These are phyloP conservation scores for Colletotrichum limetticola DNA, from an alignment of 2,329 filamentous ascomycete genomes.

Conservation along the genomic window DNA sequence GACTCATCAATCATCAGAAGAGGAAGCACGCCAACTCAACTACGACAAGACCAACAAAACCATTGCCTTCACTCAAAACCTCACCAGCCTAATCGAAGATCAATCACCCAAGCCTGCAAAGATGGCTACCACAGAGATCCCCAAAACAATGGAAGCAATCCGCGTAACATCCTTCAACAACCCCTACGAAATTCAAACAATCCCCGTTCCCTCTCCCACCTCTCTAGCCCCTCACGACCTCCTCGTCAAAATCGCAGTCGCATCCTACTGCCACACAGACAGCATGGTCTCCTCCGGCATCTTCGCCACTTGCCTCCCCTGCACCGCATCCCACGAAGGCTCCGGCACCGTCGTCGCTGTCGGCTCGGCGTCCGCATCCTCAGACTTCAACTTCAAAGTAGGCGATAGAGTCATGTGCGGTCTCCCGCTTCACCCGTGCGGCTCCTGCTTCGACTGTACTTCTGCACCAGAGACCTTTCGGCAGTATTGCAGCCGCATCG, in stretches of 20 bases:
- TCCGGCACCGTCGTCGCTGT: conserved; percentile 63
- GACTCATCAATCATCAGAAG: background rate
- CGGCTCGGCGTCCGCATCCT: conserved; percentile 49
- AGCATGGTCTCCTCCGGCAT: conserved; percentile 62
- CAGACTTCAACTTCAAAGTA: conserved; percentile 47
- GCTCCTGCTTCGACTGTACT: conserved; percentile 61
- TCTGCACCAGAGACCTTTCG: conserved; percentile 54
- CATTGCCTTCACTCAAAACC: no score
- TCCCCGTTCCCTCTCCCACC: background rate
- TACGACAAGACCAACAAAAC: no score
- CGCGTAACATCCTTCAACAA: background rate
- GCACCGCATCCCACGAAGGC: conserved; percentile 67
- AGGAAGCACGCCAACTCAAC: background rate
- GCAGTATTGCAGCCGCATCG: conserved; percentile 62
- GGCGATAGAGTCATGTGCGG: conserved; percentile 68
- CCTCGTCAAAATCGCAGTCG: conserved; percentile 69
- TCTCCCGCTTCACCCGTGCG: conserved; percentile 63
- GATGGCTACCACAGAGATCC: background rate
- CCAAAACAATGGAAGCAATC: background rate
- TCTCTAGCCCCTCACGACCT: conserved; percentile 56
- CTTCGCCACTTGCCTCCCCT: conserved; percentile 59
- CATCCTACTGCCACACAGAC: conserved; percentile 72
- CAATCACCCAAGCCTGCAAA: background rate
- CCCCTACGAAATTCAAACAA: background rate
- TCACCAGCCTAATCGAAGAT: no score